Evolutionary conservation across 202 grass and related monocot genomes (phyloP).

Genomic region (Panicum hallii): DNA sequence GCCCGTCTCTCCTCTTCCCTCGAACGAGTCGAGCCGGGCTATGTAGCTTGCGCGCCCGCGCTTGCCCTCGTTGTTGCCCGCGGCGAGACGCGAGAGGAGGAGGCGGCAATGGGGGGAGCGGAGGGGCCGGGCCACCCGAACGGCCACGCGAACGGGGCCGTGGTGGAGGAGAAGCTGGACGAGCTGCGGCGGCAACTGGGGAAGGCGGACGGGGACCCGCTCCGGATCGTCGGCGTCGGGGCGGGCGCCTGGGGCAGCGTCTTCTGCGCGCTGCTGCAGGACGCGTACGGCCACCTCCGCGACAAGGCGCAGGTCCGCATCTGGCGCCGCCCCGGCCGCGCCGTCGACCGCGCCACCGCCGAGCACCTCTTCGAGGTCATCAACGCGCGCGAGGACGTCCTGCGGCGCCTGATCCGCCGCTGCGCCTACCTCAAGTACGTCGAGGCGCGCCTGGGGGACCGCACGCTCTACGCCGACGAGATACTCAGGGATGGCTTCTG

Average conservation of each 20-base stretch:
- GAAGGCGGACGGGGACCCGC: conserved; percentile 75
- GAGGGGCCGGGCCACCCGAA: conserved; percentile 51
- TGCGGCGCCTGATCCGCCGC: conserved; percentile 79
- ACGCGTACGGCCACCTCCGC: conserved; percentile 87
- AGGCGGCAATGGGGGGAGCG: conserved; percentile 52
- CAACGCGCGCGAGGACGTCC: conserved; percentile 90
- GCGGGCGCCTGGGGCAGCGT: conserved; percentile 97
- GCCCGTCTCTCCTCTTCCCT: conserved; percentile 32
- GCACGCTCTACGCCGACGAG: conserved; percentile 92
- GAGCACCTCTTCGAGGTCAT: conserved; percentile 93
- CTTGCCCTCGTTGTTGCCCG: conserved; percentile 15
- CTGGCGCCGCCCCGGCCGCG: conserved; percentile 80
- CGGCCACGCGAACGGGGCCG: conserved; percentile 63
- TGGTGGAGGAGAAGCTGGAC: conserved; percentile 79
- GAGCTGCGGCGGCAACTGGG: conserved; percentile 82
- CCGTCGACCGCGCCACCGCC: conserved; percentile 85
- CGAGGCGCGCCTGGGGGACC: conserved; percentile 83
- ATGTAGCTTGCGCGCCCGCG: conserved; percentile 24
- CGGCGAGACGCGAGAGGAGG: conserved; percentile 19
- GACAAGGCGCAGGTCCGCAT: conserved; percentile 89
- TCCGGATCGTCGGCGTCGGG: conserved; percentile 89
- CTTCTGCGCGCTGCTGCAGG: conserved; percentile 92
- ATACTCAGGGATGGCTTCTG: conserved; percentile 92
- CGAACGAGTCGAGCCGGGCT: neutral
- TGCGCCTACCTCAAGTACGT: conserved; percentile 98